A percentile compares a stretch with the other conserved stretches of the same genome.
Conservation (phyloP, 2,329 filamentous ascomycete species). For the Rhynchosporium graminicola region DNA sequence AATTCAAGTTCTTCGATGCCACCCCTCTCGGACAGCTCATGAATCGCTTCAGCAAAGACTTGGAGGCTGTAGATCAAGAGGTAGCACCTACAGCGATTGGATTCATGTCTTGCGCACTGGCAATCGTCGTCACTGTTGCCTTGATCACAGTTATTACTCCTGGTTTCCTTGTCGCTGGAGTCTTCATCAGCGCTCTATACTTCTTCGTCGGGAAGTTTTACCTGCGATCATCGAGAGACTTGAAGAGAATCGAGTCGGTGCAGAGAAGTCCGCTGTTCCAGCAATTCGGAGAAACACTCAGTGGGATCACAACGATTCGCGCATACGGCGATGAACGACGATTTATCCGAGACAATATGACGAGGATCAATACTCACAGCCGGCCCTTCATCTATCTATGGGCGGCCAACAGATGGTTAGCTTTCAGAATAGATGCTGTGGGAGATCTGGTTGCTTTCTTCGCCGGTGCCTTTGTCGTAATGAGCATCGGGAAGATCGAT, state of each 20-base stretch:
- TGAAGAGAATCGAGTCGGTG: slow-evolving; percentile 93
- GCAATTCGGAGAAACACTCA: slow-evolving; percentile 94
- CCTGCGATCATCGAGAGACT: slow-evolving; percentile 85
- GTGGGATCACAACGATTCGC: slow-evolving; percentile 93
- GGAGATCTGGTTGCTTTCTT: slow-evolving; percentile 93
- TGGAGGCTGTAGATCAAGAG: slow-evolving; percentile 93
- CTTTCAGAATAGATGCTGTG: slow-evolving; percentile 86
- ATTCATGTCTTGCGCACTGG: slow-evolving; percentile 63
- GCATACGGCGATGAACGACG: slow-evolving; percentile 93
- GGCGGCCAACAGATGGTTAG: slow-evolving; percentile 95
- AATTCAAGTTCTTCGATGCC: slow-evolving; percentile 97
- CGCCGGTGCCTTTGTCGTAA: slow-evolving; percentile 85
- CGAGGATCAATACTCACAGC: slow-evolving; percentile 84
- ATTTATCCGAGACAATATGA: slow-evolving; percentile 89
- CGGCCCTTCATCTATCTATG: slow-evolving; percentile 95
- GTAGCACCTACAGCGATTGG: slow-evolving; percentile 88
- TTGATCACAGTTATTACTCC: slow-evolving; percentile 89
- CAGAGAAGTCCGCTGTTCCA: slow-evolving; percentile 95
- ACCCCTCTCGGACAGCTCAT: slow-evolving; percentile 95
- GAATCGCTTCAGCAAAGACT: slow-evolving; percentile 98
- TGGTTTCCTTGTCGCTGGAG: slow-evolving; percentile 80
- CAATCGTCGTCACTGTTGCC: slow-evolving; percentile 79
- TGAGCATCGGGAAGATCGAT: slow-evolving; percentile 80
- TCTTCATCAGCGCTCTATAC: slow-evolving; percentile 84
- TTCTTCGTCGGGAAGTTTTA: slow-evolving; percentile 84